phyloP scores from a whole-genome alignment of 2,329 filamentous ascomycete genomes.

The Epicoccum nigrum region DNA sequence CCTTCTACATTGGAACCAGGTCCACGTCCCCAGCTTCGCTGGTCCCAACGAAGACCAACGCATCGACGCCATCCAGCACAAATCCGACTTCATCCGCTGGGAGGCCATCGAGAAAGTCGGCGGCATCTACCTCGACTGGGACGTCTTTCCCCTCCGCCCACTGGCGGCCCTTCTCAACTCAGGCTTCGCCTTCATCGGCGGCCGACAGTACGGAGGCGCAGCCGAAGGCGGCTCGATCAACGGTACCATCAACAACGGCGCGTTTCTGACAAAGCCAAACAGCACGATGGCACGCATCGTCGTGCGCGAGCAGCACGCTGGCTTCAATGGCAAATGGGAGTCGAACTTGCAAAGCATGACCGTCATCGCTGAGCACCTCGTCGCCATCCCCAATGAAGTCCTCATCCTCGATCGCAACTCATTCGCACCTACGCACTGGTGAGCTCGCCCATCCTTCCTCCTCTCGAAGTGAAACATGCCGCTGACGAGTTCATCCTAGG shows the following conservation, averaged over 20 bases:
- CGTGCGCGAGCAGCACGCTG: conserved; percentile 21
- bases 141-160: conserved; percentile 22
- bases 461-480: not conserved
- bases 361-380: conserved; percentile 12
- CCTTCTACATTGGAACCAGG: conserved; percentile 16
- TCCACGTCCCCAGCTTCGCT: conserved; percentile 16
- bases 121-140: conserved; percentile 30
- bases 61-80: conserved; percentile 25
- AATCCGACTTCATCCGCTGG: conserved; percentile 30
- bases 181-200: conserved; percentile 23
- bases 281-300: conserved; percentile 28
- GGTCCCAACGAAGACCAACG: conserved; percentile 15
- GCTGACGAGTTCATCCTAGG: not conserved
- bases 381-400: conserved; percentile 21
- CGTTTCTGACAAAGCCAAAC: conserved; percentile 21
- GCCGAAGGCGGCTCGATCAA: conserved; percentile 32
- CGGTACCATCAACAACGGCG: conserved; percentile 28
- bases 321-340: conserved; percentile 25
- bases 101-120: conserved; percentile 20
- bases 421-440: conserved; percentile 25
- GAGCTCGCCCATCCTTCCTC: not conserved
- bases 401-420: conserved; percentile 25
- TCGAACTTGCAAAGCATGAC: conserved; percentile 23
- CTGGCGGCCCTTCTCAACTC: conserved; percentile 18
- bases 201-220: conserved; percentile 27